Evolutionary conservation across 768 basidiomycete species (phyloP), one percentile per base, ranked within the genome.

Genomic region (Lactarius evosmus): DNA sequence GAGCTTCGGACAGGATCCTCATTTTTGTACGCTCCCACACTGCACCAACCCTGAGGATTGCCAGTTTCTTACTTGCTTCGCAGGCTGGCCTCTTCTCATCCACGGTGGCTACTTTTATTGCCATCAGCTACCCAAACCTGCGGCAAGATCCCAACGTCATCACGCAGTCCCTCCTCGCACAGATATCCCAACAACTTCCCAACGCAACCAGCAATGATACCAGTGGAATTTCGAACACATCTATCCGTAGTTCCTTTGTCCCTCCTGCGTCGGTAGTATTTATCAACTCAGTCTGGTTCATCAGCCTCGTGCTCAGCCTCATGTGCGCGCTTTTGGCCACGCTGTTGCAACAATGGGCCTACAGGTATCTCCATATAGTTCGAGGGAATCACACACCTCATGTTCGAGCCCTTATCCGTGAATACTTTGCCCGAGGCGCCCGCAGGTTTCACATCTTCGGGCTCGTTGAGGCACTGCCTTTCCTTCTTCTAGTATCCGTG

Each of bases 401-500:
- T 4, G 33, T 49, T 4, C 58, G 58, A 25, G 58, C 58, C 12
- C 58, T 32, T 12, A 52, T 60, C 19, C 51, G 50, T 17, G 60
- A 50, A 33, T 60, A 29, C 36, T 74, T 79, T 11, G 79, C 75
- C 62, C 71, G 74, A 40, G 78, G 78, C 27, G 66, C 81, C 30
- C 71, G 74, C 25, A 70, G 66, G 41, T 83, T 79, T 66, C 68
- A 70, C 7, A 74, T 82, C 71, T 69, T 74, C 8, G 69, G 73
- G 2, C 68, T 82, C 11, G 77, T 81, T 6, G 75, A 77, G 38
- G 63, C 72, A 16, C 78, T 83, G 27, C 51, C 51, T 4, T 38
- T 7, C 29, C 27, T 60, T 36, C 36, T 60, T 12, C 50, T 53
- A n/a, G 4, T 16, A 3, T 51, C 50, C 5, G 12, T 60, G 4